A percentile compares a stretch with the other conserved stretches of the same genome.
These are phyloP conservation scores for Trichoderma koningiopsis DNA, from an alignment of 2,329 filamentous ascomycete species.

Conservation along the genomic window DNA sequence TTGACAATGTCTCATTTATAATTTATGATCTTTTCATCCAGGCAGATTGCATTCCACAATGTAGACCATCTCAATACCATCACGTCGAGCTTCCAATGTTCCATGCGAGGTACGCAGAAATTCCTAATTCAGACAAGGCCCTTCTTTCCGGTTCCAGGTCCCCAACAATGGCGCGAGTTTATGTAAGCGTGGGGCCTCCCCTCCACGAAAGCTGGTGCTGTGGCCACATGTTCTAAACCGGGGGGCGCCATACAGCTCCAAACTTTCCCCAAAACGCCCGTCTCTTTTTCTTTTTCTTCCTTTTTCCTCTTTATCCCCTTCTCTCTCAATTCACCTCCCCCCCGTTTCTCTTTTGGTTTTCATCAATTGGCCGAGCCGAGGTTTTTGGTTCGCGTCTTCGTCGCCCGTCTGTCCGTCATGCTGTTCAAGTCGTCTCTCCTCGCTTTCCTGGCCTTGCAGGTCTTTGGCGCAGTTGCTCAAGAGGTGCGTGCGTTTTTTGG, in stretches of 20 bases:
- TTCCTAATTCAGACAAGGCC: not conserved
- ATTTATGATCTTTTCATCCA: not conserved
- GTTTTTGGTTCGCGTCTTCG: slow-evolving; percentile 27
- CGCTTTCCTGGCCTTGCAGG: slow-evolving; percentile 70
- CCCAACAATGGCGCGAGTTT: not conserved
- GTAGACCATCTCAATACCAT: not conserved
- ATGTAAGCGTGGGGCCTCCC: slow-evolving; percentile 15
- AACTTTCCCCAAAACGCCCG: not conserved
- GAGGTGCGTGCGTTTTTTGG: slow-evolving; percentile 45
- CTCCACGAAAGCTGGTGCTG: slow-evolving; percentile 7
- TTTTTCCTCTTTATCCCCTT: not conserved
- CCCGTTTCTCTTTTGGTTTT: slow-evolving; percentile 2
- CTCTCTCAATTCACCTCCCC: not conserved
- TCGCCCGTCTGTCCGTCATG: slow-evolving; percentile 51
- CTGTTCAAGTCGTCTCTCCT: slow-evolving; percentile 73
- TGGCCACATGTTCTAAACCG: slow-evolving; percentile 25
- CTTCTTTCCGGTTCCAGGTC: not conserved
- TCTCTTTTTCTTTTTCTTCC: slow-evolving; percentile 11
- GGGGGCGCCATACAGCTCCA: slow-evolving; percentile 10
- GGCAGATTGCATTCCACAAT: not conserved
- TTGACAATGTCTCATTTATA: not conserved
- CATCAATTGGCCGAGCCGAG: slow-evolving; percentile 18
- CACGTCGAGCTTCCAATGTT: not conserved
- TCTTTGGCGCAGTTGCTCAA: slow-evolving; percentile 65
- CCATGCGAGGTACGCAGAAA: not conserved